Evolutionary conservation across 2,329 filamentous ascomycete genomes (phyloP).

Genomic region (Fusarium devonianum): DNA sequence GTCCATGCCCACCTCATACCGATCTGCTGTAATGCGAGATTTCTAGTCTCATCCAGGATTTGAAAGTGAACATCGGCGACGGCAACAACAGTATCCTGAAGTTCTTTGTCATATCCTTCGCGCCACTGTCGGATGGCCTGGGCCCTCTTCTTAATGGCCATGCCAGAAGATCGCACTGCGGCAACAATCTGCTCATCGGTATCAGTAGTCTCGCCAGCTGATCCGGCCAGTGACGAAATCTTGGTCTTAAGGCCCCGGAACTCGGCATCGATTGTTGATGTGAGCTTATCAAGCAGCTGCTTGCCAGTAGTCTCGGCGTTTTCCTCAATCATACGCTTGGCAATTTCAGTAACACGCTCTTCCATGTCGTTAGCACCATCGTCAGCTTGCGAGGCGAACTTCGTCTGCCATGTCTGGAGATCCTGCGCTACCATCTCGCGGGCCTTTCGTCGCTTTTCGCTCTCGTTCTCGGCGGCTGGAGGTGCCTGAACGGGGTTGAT

Average conservation of each 20-base stretch:
- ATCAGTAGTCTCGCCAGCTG: slow-evolving; percentile 54
- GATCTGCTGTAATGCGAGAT: slow-evolving; percentile 87
- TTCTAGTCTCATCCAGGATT: slow-evolving; percentile 82
- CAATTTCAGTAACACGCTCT: slow-evolving; percentile 67
- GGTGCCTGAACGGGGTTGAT: slow-evolving; percentile 53
- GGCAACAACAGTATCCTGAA: slow-evolving; percentile 71
- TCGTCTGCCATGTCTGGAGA: slow-evolving; percentile 83
- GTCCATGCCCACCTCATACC: slow-evolving; percentile 96
- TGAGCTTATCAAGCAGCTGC: slow-evolving; percentile 71
- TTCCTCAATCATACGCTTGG: slow-evolving; percentile 62
- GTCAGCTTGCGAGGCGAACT: slow-evolving; percentile 84
- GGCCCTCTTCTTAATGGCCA: slow-evolving; percentile 77
- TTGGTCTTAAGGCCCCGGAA: slow-evolving; percentile 70
- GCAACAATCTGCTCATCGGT: slow-evolving; percentile 54
- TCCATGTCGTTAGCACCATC: slow-evolving; percentile 81
- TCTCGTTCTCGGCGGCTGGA: slow-evolving; percentile 55
- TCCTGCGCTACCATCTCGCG: slow-evolving; percentile 78
- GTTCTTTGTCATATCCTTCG: slow-evolving; percentile 72
- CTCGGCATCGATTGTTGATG: slow-evolving; percentile 70
- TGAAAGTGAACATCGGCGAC: slow-evolving; percentile 82
- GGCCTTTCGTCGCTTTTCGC: slow-evolving; percentile 63
- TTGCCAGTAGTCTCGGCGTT: slow-evolving; percentile 72
- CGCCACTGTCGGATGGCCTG: slow-evolving; percentile 81
- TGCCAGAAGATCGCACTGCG: slow-evolving; percentile 70
- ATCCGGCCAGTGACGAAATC: slow-evolving; percentile 69